Evolutionary conservation across 169 alveolate genomes (phyloP), one percentile per base, ranked within the genome.

Genomic region (Babesia divergens): DNA sequence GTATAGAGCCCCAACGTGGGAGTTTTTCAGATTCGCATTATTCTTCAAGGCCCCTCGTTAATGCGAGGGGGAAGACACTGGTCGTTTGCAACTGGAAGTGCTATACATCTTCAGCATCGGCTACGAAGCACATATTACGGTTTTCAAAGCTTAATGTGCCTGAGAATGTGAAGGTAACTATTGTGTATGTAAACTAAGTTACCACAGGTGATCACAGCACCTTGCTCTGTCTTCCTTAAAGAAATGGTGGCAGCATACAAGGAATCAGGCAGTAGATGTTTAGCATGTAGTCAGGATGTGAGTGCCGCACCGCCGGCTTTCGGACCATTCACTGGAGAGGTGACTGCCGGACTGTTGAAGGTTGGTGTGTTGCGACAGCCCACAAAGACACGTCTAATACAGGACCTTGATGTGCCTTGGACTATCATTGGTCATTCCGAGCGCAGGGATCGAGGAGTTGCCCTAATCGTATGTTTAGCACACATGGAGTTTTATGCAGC

Each of bases 251-350:
- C 68, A 13, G 37, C 34, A 9, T 74, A 74, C 52, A 18, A 42
- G 2, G 35, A 20, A 24, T 11, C 40, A 6, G 62, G 67, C 9
- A 60, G 76, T 68, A n/a, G 24, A 13, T 74, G 84, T 24, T 20
- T 50, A 6, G 58, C 60, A 24, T 74, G 84, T 42, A 74, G 84
- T 32, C 84, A 74, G 74, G 65, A 74, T 35, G 84, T 74, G 20
- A 74, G 84, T 32, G 60, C 67, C 34, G 56, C 52, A 7, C 28
- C 69, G 24, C 7, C 64, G 6, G 82, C 75, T 18, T 70, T 74
- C n/a, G 92, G 92, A 6, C 84, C 90, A 18, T 86, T 56, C 54
- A 86, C 92, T 43, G 92, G 92, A 13, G 92, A 86, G 53, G 83
- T 86, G 58, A 86, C 92, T 18, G 92, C 92, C 11, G 83, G 65